These are phyloP conservation scores for Lachancea lanzarotensis DNA, from an alignment of 805 yeast species.

Conservation along the genomic window DNA sequence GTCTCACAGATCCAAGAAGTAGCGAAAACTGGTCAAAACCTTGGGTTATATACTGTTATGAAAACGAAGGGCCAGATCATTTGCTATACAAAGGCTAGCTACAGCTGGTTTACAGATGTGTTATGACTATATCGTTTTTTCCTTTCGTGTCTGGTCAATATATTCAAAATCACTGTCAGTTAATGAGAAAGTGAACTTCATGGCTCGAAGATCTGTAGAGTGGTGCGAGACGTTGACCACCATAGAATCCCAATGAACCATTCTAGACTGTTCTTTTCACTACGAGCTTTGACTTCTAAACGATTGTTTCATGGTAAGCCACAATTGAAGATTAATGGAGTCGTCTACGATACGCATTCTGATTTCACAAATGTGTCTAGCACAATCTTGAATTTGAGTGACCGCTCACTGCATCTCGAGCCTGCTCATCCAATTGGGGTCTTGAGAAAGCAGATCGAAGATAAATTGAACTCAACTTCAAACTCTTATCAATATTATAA, in stretches of 20 bases:
- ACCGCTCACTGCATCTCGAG: constrained; percentile 65
- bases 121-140: neutral
- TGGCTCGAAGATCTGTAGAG: neutral
- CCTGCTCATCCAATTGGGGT: constrained; percentile 87
- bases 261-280: neutral
- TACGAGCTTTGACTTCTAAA: neutral
- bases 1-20: neutral
- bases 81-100: no score
- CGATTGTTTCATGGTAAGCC: constrained; percentile 1
- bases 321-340: constrained; percentile 39
- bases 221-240: neutral
- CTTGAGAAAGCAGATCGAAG: constrained; percentile 65
- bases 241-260: neutral
- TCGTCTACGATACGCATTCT: constrained; percentile 48
- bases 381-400: constrained; percentile 59
- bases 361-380: constrained; percentile 84
- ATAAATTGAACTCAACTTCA: constrained; percentile 56
- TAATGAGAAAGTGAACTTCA: neutral
- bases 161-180: neutral
- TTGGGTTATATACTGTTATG: no score
- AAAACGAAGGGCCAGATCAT: no score
- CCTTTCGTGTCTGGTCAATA: neutral
- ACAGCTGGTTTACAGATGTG: no score
- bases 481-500: constrained; percentile 60
- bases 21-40: neutral